These are phyloP conservation scores for Starmerella vaccinii DNA, from an alignment of 805 yeast species.

Conservation along the genomic window DNA sequence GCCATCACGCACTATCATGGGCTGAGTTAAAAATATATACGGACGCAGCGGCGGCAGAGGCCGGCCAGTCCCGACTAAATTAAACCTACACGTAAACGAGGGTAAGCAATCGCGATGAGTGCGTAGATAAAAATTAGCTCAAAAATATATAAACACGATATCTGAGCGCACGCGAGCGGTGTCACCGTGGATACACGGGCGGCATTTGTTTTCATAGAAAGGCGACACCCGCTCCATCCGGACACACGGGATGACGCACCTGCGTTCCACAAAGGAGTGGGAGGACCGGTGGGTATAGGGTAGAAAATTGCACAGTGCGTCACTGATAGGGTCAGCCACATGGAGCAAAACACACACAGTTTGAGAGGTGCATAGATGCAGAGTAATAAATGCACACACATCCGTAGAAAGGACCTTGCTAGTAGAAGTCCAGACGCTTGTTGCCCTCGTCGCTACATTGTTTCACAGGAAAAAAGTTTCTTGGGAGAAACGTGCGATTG, in stretches of 20 bases:
- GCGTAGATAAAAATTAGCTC: neutral
- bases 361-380: neutral
- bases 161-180: too few species aligned
- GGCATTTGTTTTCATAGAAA: neutral
- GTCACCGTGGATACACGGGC: too few species aligned
- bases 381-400: neutral
- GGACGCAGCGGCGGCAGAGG: neutral
- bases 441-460: neutral
- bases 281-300: neutral
- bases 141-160: neutral
- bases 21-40: neutral
- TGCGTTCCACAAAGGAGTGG: neutral
- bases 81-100: neutral
- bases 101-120: neutral
- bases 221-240: neutral
- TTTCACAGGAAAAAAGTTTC: neutral
- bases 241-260: neutral
- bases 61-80: neutral
- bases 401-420: neutral
- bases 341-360: conserved; percentile 2
- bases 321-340: conserved; percentile 10
- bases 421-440: neutral
- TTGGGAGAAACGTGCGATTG: neutral
- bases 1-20: neutral
- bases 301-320: neutral